Evolutionary conservation across 768 basidiomycete species (phyloP), one percentile per base, ranked within the genome.

Genomic region (Trametes villosa): DNA sequence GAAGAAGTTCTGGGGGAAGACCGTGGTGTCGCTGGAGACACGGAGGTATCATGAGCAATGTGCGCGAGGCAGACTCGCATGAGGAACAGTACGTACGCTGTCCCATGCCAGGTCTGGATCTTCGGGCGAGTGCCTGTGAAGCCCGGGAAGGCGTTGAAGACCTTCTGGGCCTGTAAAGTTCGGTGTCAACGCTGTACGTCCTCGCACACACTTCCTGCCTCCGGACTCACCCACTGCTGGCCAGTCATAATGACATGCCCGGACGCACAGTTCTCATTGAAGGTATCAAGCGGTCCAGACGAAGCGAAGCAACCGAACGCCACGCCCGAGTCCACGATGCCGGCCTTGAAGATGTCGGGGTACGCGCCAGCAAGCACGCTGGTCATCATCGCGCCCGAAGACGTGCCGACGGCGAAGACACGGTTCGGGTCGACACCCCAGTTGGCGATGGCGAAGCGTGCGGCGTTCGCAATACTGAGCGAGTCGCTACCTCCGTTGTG

Each of bases 371-470:
- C 72, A 41, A 85, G 73, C 26, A 84, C 83, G 65, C 80, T 82
- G 57, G 83, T 84, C 83, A 85, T 85, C 84, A 85, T 86, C 56
- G 77, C 77, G 42, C 83, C 84, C 3, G 83, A 84, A 4, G 79
- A 80, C 3, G 77, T 77, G 17, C 83, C 84, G 33, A 81, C 81
- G 27, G 77, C 78, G 68, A 79, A 85, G 58, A 85, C 83, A 38
- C 76, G 75, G 34, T 41, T 65, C 2, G 80, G 38, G 62, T 83
- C 78, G 36, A 82, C 82, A 33, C 75, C 76, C 59, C 74, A 83
- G 72, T 75, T 82, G 22, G 72, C 51, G 48, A 85, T 79, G 17
- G 83, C 80, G 64, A 77, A 84, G 36, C 76, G 74, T 38, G 80
- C 76, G 68, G 78, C 76, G 22, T 73, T 78, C 0, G 76, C 81